These are phyloP conservation scores for Candida dendrica DNA, from an alignment of 805 yeast species.

Conservation along the genomic window DNA sequence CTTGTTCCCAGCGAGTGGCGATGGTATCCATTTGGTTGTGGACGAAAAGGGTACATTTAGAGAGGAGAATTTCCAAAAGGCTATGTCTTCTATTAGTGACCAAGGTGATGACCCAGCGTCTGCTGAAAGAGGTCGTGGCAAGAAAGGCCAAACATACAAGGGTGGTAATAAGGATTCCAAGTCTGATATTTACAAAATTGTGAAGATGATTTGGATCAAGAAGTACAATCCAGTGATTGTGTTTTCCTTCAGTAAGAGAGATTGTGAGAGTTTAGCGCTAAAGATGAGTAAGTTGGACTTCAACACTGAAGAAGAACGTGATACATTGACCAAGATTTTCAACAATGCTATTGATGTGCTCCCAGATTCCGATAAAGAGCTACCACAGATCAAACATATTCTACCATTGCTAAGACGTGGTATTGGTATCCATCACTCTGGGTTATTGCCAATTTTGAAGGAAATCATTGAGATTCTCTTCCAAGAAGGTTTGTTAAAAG, in stretches of 20 bases:
- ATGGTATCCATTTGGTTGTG: conserved; percentile 94
- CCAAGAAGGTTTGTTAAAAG: conserved; percentile 94
- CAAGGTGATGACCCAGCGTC: conserved; percentile 81
- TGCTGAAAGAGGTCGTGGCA: conserved; percentile 51
- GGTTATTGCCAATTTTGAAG: conserved; percentile 84
- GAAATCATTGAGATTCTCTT: conserved; percentile 94
- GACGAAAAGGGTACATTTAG: conserved; percentile 95
- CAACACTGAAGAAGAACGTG: conserved; percentile 90
- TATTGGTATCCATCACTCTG: conserved; percentile 98
- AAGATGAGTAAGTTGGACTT: conserved; percentile 95
- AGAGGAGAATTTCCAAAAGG: conserved; percentile 97
- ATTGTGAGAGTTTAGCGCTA: conserved; percentile 89
- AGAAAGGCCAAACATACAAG: conserved; percentile 74
- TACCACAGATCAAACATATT: conserved; percentile 92
- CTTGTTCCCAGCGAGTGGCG: conserved; percentile 96
- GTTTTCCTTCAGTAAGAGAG: conserved; percentile 95
- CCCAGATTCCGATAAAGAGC: conserved; percentile 84
- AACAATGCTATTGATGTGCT: conserved; percentile 81
- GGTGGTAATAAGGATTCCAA: conserved; percentile 73
- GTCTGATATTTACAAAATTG: conserved; percentile 92
- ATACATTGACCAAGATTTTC: conserved; percentile 82
- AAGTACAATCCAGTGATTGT: conserved; percentile 97
- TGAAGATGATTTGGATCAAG: conserved; percentile 95
- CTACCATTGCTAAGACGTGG: conserved; percentile 88
- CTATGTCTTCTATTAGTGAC: conserved; percentile 89